Percentiles rank a stretch among this genome's conserved stretches.
These are phyloP conservation scores for Erysiphe neolycopersici DNA, from an alignment of 2,329 filamentous ascomycete species.

Conservation along the genomic window DNA sequence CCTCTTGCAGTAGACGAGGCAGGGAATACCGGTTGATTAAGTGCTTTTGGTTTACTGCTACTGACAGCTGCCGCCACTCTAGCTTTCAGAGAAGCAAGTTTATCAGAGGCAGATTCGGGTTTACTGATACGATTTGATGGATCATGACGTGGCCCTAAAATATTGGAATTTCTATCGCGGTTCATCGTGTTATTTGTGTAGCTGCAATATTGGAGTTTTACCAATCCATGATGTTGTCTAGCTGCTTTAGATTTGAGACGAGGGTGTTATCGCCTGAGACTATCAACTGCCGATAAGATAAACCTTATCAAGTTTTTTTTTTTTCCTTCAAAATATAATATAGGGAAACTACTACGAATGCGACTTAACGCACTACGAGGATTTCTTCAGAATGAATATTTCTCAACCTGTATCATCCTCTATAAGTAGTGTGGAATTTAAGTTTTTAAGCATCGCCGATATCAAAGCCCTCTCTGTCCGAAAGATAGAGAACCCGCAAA, in stretches of 20 bases:
- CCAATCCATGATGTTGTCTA: too few relatives aligned
- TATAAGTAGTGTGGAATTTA: slow-evolving; percentile 73
- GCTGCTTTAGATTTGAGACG: too few relatives aligned
- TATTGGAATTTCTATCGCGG: slow-evolving; percentile 20
- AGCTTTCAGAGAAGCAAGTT: slow-evolving; percentile 52
- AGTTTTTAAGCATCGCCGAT: slow-evolving; percentile 55
- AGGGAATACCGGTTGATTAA: slow-evolving; percentile 17
- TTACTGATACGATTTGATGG: slow-evolving; percentile 26
- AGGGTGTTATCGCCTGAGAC: too few relatives aligned
- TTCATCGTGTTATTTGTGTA: slow-evolving; percentile 19
- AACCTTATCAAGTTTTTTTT: background rate
- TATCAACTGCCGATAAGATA: background rate
- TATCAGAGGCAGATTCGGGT: slow-evolving; percentile 30
- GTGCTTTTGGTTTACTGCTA: slow-evolving; percentile 19
- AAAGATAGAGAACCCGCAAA: slow-evolving; percentile 73
- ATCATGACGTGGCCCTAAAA: slow-evolving; percentile 30
- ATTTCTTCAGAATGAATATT: slow-evolving; percentile 29
- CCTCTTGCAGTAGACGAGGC: slow-evolving; percentile 16
- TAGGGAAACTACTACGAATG: background rate
- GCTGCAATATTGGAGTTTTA: background rate
- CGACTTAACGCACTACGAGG: background rate
- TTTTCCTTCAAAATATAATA: background rate
- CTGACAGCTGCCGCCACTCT: slow-evolving; percentile 50
- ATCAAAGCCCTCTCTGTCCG: slow-evolving; percentile 79
- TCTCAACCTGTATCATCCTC: slow-evolving; percentile 61